These are phyloP conservation scores for Quercus suber DNA, from an alignment of 306 rosid species.

Conservation along the genomic window DNA sequence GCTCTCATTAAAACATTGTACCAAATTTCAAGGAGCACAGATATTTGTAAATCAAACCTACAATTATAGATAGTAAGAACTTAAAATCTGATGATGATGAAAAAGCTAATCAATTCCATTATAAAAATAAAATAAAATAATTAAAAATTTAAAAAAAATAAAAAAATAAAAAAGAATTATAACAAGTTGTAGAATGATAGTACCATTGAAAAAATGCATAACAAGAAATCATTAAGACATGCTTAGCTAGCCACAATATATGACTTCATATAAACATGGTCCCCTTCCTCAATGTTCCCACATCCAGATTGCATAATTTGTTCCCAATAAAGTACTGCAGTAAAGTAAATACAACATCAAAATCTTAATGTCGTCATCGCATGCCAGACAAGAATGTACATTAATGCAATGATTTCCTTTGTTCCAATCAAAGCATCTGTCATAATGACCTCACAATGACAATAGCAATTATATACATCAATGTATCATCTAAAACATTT, in stretches of 20 bases:
- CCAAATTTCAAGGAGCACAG: background rate
- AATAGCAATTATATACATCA: background rate
- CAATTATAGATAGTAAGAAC: background rate
- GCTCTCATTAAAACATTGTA: background rate
- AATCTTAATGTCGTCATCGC: background rate
- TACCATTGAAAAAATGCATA: too few species aligned
- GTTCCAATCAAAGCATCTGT: background rate
- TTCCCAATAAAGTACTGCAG: background rate
- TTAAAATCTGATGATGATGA: background rate
- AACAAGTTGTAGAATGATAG: too few species aligned
- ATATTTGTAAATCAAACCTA: background rate
- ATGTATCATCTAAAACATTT: background rate
- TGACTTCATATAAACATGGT: too few species aligned
- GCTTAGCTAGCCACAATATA: too few species aligned
- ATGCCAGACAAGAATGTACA: background rate
- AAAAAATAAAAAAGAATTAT: too few species aligned
- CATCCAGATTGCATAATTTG: background rate
- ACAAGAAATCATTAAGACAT: too few species aligned
- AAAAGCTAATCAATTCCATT: background rate
- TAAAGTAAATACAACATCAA: too few species aligned
- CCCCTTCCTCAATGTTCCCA: background rate
- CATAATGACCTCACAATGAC: background rate
- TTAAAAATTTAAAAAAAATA: too few species aligned
- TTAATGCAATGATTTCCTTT: background rate
- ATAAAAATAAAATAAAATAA: too few species aligned